phyloP scores from a whole-genome alignment of 192 early-diverging fungal genomes.

The Entomortierella beljakovae region DNA sequence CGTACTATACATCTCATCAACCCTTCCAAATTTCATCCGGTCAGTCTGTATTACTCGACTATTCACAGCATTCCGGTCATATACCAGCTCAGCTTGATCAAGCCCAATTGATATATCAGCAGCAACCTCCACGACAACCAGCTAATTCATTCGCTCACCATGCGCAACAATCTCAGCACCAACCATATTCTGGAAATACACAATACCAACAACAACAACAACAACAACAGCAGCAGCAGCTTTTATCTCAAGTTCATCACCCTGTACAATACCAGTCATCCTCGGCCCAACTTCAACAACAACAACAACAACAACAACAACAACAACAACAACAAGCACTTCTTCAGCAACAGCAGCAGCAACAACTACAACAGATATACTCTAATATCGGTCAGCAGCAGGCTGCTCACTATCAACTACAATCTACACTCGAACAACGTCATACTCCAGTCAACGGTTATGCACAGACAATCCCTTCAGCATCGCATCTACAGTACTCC shows the following conservation, averaged over 20 bases:
- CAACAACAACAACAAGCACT: slow-evolving; percentile 15
- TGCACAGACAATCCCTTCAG: slow-evolving; percentile 14
- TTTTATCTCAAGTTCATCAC: slow-evolving; percentile 28
- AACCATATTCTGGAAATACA: slow-evolving; percentile 9
- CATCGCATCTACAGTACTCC: slow-evolving; percentile 33
- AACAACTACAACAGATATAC: slow-evolving; percentile 22
- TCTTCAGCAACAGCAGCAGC: slow-evolving; percentile 34
- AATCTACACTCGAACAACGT: slow-evolving; percentile 19
- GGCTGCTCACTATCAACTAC: slow-evolving; percentile 20
- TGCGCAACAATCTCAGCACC: slow-evolving; percentile 43
- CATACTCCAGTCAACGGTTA: slow-evolving; percentile 23
- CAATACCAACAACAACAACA: slow-evolving; percentile 29
- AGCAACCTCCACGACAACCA: slow-evolving; percentile 20
- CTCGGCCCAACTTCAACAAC: slow-evolving; percentile 38
- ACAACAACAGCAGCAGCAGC: slow-evolving; percentile 28
- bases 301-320: slow-evolving; percentile 21
- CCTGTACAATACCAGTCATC: slow-evolving; percentile 31
- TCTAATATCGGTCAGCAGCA: slow-evolving; percentile 21
- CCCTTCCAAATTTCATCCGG: slow-evolving; percentile 13
- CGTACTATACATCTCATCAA: slow-evolving; percentile 21
- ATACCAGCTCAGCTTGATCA: slow-evolving; percentile 18
- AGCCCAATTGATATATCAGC: slow-evolving; percentile 19
- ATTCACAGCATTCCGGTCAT: slow-evolving; percentile 21
- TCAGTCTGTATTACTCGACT: slow-evolving; percentile 27
- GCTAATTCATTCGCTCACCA: slow-evolving; percentile 21